A percentile compares a stretch with the other conserved stretches of the same genome.
phyloP scores from a whole-genome alignment of 352 stramenopile genomes.

The Thalassiosira gravida region DNA sequence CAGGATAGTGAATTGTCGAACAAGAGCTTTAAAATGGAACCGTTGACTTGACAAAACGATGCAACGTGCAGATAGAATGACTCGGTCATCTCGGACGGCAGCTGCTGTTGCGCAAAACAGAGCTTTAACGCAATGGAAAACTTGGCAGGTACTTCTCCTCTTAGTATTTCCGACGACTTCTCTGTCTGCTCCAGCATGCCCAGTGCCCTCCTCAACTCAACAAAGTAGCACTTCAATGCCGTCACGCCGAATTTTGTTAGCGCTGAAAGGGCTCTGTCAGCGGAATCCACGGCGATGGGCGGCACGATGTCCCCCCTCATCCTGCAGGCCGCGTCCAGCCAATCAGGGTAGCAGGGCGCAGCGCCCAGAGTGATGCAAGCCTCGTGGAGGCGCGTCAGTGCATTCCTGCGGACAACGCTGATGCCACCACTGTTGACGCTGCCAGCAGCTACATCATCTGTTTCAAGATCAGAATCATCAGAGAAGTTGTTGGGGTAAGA shows the following conservation, averaged over 20 bases:
- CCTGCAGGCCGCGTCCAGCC: slow-evolving; percentile 68
- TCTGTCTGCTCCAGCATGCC: slow-evolving; percentile 6
- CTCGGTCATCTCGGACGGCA: slow-evolving; percentile 11
- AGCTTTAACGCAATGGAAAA: slow-evolving; percentile 25
- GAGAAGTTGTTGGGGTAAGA: slow-evolving; percentile 33
- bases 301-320: slow-evolving; percentile 54
- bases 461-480: slow-evolving; percentile 43
- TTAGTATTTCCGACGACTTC: neutral
- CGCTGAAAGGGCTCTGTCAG: slow-evolving; percentile 45
- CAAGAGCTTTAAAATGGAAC: slow-evolving; percentile 21
- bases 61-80: slow-evolving; percentile 31
- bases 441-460: neutral
- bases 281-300: slow-evolving; percentile 53
- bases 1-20: slow-evolving; percentile 3
- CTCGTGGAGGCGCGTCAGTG: slow-evolving; percentile 59
- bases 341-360: slow-evolving; percentile 79
- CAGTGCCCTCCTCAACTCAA: slow-evolving; percentile 37
- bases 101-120: slow-evolving; percentile 24
- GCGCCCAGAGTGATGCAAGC: slow-evolving; percentile 66
- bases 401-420: slow-evolving; percentile 30
- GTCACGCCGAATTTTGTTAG: slow-evolving; percentile 59
- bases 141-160: neutral
- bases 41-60: slow-evolving; percentile 29
- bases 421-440: neutral
- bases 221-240: slow-evolving; percentile 58